Conservation (phyloP, 1,284 basidiomycete species). For the Coniferiporia weirii region DNA sequence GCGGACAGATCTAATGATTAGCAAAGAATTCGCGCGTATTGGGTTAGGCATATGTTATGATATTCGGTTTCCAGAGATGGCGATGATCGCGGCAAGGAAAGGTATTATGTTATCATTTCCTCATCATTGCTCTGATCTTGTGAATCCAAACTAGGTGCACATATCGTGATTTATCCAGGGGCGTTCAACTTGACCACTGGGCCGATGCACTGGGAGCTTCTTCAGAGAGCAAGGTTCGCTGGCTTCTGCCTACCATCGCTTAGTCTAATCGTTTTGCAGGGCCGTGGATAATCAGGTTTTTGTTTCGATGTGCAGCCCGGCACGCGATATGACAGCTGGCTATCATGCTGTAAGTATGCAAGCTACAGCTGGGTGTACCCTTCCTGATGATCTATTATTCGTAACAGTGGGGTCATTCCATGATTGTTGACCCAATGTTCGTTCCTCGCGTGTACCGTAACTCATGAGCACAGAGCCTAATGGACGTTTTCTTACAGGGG, state of each 20-base stretch:
- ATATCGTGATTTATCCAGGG: slow-evolving; percentile 86
- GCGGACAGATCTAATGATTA: not conserved
- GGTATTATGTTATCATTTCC: slow-evolving; percentile 38
- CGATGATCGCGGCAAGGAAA: slow-evolving; percentile 86
- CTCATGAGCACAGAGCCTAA: not conserved
- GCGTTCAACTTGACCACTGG: slow-evolving; percentile 93
- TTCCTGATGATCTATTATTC: not conserved
- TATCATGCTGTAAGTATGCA: slow-evolving; percentile 76
- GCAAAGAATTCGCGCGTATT: slow-evolving; percentile 78
- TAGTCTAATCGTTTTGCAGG: slow-evolving; percentile 35
- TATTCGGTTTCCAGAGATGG: slow-evolving; percentile 91
- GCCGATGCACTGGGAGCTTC: slow-evolving; percentile 93
- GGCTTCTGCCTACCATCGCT: not conserved
- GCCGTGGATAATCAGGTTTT: slow-evolving; percentile 97
- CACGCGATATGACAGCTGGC: slow-evolving; percentile 73
- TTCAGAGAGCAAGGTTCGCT: slow-evolving; percentile 75
- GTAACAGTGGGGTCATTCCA: slow-evolving; percentile 81
- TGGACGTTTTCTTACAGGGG: slow-evolving; percentile 47
- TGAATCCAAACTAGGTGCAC: slow-evolving; percentile 54
- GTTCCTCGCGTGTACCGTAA: slow-evolving; percentile 25
- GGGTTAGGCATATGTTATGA: slow-evolving; percentile 93
- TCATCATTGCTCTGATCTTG: not conserved
- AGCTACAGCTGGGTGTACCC: not conserved
- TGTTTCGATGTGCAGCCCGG: slow-evolving; percentile 93
- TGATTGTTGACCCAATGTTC: slow-evolving; percentile 86